A percentile compares a stretch with the other conserved stretches of the same genome.
These are phyloP conservation scores for Anacardium occidentale DNA, from an alignment of 345 rosid genomes.

Conservation along the genomic window DNA sequence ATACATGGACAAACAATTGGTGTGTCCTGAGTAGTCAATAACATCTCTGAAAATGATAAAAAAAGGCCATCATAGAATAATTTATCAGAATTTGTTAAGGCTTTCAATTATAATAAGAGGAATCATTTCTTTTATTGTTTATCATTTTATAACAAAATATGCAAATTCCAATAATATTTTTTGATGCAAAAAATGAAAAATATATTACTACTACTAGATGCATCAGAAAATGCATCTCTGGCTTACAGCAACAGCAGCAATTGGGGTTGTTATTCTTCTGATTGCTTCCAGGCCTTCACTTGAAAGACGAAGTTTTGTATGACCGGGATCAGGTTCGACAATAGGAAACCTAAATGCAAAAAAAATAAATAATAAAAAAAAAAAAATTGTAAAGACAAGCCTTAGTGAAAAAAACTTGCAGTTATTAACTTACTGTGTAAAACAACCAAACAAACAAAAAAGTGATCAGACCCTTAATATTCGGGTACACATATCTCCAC, in stretches of 20 bases:
- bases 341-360: conserved; percentile 71
- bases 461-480: neutral
- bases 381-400: conserved; percentile 16
- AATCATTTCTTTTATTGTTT: neutral
- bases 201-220: conserved; percentile 26
- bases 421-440: neutral
- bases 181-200: conserved; percentile 16
- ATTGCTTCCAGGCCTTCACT: conserved; percentile 90
- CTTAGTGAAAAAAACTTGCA: neutral
- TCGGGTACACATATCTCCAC: neutral
- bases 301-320: conserved; percentile 92
- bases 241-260: conserved; percentile 94
- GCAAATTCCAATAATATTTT: neutral
- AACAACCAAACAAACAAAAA: neutral
- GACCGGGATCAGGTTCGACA: conserved; percentile 94
- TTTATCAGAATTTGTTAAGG: neutral
- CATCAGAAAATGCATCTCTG: conserved; percentile 28
- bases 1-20: neutral
- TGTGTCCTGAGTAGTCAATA: neutral
- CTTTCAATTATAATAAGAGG: neutral
- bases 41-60: neutral
- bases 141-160: neutral
- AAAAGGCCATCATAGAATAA: neutral
- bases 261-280: conserved; percentile 75
- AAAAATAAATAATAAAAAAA: conserved; percentile 12